Conservation (phyloP, 2,329 filamentous ascomycete species). For the Acrodontium crateriforme region DNA sequence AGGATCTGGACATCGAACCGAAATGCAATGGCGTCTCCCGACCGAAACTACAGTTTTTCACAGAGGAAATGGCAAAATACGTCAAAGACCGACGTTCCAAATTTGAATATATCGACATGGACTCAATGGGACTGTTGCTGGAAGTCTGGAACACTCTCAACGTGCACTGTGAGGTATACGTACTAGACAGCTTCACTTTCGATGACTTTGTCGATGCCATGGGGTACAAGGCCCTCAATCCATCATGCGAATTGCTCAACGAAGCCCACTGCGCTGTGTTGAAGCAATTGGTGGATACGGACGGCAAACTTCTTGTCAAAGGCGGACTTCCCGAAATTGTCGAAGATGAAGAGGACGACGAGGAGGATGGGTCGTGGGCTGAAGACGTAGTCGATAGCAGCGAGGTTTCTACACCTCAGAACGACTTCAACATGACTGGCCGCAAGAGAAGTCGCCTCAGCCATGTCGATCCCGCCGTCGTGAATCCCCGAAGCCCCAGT, state of each 20-base stretch:
- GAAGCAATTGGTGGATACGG: constrained; percentile 68
- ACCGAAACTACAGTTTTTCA: constrained; percentile 66
- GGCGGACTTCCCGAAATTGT: constrained; percentile 54
- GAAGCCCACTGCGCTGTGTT: constrained; percentile 87
- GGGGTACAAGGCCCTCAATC: constrained; percentile 53
- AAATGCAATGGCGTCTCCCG: constrained; percentile 49
- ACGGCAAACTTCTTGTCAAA: constrained; percentile 63
- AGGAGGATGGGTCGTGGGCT: constrained; percentile 53
- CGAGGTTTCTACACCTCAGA: constrained; percentile 42
- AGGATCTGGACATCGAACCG: constrained; percentile 72
- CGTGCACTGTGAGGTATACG: constrained; percentile 92
- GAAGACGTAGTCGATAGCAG: constrained; percentile 39
- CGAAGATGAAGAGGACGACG: constrained; percentile 56
- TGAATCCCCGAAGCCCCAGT: constrained; percentile 25
- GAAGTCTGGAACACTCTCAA: constrained; percentile 96
- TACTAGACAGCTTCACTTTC: constrained; percentile 92
- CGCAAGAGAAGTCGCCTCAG: constrained; percentile 70
- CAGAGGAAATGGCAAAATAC: constrained; percentile 31
- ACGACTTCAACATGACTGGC: constrained; percentile 61
- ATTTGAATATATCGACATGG: constrained; percentile 53
- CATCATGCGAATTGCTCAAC: constrained; percentile 70
- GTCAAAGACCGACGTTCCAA: constrained; percentile 18
- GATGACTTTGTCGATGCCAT: constrained; percentile 90
- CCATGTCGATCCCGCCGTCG: constrained; percentile 58
- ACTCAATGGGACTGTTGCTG: constrained; percentile 70